Evolutionary conservation across 1,284 basidiomycete species (phyloP).

Genomic region (Leccinum huronense): DNA sequence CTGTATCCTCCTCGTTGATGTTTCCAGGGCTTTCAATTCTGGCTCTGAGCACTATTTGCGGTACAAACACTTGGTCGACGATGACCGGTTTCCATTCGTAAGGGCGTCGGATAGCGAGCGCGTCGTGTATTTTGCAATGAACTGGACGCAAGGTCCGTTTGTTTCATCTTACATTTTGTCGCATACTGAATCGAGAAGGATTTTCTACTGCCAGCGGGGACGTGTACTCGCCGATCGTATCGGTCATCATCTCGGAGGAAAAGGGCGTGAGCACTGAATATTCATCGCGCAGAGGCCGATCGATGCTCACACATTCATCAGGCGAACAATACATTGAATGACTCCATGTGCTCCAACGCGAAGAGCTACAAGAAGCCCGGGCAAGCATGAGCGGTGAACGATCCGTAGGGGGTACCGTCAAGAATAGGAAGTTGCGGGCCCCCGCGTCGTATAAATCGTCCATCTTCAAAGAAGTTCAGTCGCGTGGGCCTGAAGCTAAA

Average conservation of each 20-base stretch:
- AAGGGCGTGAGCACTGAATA: constrained; percentile 43
- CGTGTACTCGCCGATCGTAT: constrained; percentile 43
- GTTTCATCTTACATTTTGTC: background rate
- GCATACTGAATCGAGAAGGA: constrained; percentile 39
- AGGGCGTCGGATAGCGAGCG: constrained; percentile 60
- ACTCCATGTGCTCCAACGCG: constrained; percentile 64
- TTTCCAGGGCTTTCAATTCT: constrained; percentile 48
- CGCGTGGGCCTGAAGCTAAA: constrained; percentile 42
- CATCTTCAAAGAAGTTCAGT: constrained; percentile 41
- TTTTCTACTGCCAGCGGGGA: constrained; percentile 48
- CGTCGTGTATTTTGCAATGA: constrained; percentile 64
- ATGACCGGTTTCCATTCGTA: constrained; percentile 57
- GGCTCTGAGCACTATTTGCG: constrained; percentile 50
- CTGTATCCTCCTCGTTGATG: background rate
- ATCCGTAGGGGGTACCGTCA: constrained; percentile 65
- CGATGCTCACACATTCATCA: constrained; percentile 24
- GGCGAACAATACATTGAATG: constrained; percentile 74
- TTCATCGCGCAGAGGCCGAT: background rate
- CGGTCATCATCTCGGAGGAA: constrained; percentile 57
- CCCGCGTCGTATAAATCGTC: constrained; percentile 53
- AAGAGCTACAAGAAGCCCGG: constrained; percentile 46
- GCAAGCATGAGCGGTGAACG: constrained; percentile 47
- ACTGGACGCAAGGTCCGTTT: constrained; percentile 64
- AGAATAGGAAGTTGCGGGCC: constrained; percentile 62
- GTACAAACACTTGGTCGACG: constrained; percentile 50